Conservation (phyloP, 2,329 filamentous ascomycete genomes). For the Colletotrichum sp. region DNA sequence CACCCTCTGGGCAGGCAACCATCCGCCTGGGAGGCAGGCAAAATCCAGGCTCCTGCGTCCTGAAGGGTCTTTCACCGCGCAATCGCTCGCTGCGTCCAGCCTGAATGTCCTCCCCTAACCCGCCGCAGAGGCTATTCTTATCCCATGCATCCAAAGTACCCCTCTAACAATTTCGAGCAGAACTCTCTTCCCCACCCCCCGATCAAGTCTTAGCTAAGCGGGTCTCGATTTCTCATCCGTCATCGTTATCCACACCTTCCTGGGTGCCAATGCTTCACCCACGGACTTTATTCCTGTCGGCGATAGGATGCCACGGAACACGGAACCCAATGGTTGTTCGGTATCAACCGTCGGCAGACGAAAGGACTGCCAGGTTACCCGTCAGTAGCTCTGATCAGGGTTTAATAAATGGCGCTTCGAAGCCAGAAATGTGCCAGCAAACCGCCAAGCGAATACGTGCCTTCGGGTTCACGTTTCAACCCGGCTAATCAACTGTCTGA, state of each 20-base stretch:
- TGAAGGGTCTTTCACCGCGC: background rate
- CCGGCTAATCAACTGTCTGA: background rate
- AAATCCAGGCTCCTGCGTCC: background rate
- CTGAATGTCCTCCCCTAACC: background rate
- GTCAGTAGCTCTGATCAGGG: background rate
- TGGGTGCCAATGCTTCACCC: background rate
- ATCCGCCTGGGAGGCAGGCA: background rate
- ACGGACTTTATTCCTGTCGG: background rate
- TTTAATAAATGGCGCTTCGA: background rate
- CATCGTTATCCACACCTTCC: background rate
- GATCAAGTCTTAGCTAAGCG: conserved; percentile 3
- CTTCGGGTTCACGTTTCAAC: background rate
- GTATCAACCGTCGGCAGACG: background rate
- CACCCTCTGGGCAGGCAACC: background rate
- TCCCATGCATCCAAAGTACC: background rate
- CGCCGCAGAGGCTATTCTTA: background rate
- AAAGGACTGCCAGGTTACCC: background rate
- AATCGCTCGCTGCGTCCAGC: background rate
- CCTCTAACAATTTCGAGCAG: conserved; percentile 6
- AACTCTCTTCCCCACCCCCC: background rate
- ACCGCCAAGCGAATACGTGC: background rate
- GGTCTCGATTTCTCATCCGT: conserved; percentile 10
- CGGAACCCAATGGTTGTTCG: background rate
- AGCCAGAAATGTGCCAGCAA: background rate
- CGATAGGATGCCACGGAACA: background rate